These are phyloP conservation scores for Tremella fuciformis DNA, from an alignment of 768 basidiomycete species.

Conservation along the genomic window DNA sequence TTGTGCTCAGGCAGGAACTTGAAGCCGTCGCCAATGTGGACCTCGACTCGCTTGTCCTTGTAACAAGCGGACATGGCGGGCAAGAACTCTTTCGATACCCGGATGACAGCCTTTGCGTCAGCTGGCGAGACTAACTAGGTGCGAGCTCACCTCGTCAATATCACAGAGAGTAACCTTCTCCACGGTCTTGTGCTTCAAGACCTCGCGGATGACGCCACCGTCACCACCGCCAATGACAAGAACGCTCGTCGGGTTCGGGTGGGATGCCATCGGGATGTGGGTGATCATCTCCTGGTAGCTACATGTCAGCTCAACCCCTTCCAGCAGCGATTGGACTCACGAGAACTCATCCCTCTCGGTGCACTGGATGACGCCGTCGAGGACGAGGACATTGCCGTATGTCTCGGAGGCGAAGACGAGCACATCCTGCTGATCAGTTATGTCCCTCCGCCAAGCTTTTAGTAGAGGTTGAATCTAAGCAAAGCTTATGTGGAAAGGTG, in stretches of 20 bases:
- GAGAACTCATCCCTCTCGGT: conserved; percentile 99
- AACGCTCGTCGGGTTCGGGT: conserved; percentile 92
- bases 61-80: conserved; percentile 90
- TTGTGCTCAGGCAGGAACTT: conserved; percentile 88
- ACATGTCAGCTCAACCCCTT: background rate
- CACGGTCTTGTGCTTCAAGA: conserved; percentile 87
- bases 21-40: conserved; percentile 92
- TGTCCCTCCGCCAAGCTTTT: background rate
- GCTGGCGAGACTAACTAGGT: background rate
- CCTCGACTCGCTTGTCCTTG: conserved; percentile 69
- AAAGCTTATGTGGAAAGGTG: too few relatives aligned
- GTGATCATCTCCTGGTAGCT: conserved; percentile 99
- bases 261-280: conserved; percentile 90
- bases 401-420: conserved; percentile 95
- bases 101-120: conserved; percentile 75
- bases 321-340: conserved; percentile 44
- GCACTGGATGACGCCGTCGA: conserved; percentile 94
- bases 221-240: conserved; percentile 98
- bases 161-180: conserved; percentile 92
- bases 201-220: conserved; percentile 95
- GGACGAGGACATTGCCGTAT: conserved; percentile 92
- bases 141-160: conserved; percentile 76
- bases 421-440: conserved; percentile 61
- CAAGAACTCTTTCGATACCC: conserved; percentile 87
- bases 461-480: too few relatives aligned